These are phyloP conservation scores for Fomitopsis pulvina DNA, from an alignment of 768 basidiomycete genomes.

Conservation along the genomic window DNA sequence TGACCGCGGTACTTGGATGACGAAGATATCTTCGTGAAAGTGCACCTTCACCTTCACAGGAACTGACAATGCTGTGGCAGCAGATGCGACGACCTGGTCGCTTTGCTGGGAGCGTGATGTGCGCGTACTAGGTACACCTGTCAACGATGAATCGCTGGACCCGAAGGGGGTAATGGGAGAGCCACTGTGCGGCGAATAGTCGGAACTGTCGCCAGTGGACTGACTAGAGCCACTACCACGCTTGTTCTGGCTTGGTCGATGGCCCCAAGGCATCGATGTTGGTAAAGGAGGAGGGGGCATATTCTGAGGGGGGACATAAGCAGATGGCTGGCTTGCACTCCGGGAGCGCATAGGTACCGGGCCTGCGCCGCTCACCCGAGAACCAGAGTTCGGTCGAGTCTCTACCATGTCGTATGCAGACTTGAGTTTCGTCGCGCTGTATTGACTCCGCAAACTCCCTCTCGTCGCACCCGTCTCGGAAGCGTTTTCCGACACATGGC, in stretches of 20 bases:
- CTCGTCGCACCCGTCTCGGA: not conserved
- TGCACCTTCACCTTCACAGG: conserved; percentile 91
- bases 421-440: conserved; percentile 58
- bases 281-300: conserved; percentile 49
- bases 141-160: conserved; percentile 79
- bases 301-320: conserved; percentile 49
- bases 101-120: conserved; percentile 43
- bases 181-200: conserved; percentile 78
- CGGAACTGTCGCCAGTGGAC: conserved; percentile 75
- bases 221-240: conserved; percentile 83
- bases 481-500: conserved; percentile 22
- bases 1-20: conserved; percentile 78
- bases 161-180: conserved; percentile 89
- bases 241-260: conserved; percentile 48
- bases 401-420: conserved; percentile 41
- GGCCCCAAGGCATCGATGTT: conserved; percentile 33
- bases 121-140: conserved; percentile 43
- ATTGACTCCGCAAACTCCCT: conserved; percentile 54
- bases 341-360: conserved; percentile 44
- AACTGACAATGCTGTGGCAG: conserved; percentile 22
- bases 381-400: conserved; percentile 14
- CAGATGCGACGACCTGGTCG: conserved; percentile 28
- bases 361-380: conserved; percentile 6
- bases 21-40: conserved; percentile 92
- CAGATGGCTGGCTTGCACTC: conserved; percentile 74